Evolutionary conservation across 352 stramenopile genomes (phyloP), one percentile per base, ranked within the genome.

Genomic region (Pythium oligandrum): DNA sequence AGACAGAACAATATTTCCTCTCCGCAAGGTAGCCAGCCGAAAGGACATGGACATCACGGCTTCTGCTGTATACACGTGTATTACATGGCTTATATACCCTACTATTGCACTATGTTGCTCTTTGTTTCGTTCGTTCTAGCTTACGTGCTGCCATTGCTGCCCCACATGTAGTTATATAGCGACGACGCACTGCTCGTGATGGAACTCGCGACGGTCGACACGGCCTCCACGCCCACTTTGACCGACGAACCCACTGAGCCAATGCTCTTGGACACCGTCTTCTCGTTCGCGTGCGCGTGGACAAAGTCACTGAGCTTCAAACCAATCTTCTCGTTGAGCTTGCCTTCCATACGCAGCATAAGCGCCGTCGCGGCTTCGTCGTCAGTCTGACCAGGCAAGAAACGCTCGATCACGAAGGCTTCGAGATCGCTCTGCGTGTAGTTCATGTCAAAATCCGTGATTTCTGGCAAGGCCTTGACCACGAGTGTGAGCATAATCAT

Each of bases 91-190:
- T 26, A 26, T 26, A 26, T 26, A 26, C 17, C 17, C 17, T 26
- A 26, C 17, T 26, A 26, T 26, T 26, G 17, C 17, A 26, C 17
- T 26, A 26, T 26, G 17, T 26, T 26, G 17, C 17, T 26, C 17
- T 26, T 26, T 26, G 17, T 26, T 26, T 26, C 17, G 17, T 26
- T 26, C 17, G 17, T 26, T 26, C 17, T 26, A 26, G 17, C 17
- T 26, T 26, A 26, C 17, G 17, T 26, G 17, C 17, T 26, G 17
- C 17, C 17, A 26, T 26, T 26, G 9, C 55, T 53, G n/a, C 78
- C 83, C 80, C 80, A 93, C 63, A 93, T 78, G 68, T 90, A 93
- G 55, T 88, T 91, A 62, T 89, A 88, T 38, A 93, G 78, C 38
- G 83, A 90, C n/a, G 76, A 86, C 34, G 83, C 83, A 38, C 83